phyloP scores from a whole-genome alignment of 768 basidiomycete genomes.

The Sutorius australiensis region DNA sequence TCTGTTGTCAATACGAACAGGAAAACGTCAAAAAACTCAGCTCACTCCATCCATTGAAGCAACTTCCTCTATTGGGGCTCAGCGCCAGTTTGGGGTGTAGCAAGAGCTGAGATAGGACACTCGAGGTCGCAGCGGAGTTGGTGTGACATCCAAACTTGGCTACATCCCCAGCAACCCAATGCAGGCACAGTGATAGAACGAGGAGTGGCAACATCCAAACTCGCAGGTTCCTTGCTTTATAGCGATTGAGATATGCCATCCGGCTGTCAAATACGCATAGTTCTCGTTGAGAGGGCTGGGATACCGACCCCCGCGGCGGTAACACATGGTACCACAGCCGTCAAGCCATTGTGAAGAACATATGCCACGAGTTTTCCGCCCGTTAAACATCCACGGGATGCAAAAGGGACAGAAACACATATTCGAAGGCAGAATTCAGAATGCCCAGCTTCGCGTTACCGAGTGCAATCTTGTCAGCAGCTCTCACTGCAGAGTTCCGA shows the following conservation, averaged over 20 bases:
- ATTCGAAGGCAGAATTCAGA: background rate
- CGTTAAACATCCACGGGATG: background rate
- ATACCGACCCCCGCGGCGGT: background rate
- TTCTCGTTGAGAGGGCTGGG: too few relatives aligned
- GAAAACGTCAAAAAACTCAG: background rate
- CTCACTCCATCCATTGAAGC: constrained; percentile 14
- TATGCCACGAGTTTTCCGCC: background rate
- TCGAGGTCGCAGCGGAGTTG: background rate
- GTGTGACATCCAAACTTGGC: background rate
- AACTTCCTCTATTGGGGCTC: constrained; percentile 7
- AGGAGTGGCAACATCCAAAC: constrained; percentile 8
- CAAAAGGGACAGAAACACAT: background rate
- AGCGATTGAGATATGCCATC: background rate
- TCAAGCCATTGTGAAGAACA: background rate
- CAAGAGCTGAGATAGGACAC: constrained; percentile 13
- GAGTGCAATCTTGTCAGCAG: too few relatives aligned
- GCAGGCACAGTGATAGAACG: constrained; percentile 7
- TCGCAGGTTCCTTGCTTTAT: background rate
- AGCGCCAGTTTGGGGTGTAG: constrained; percentile 2
- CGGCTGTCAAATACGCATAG: background rate
- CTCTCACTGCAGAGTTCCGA: too few relatives aligned
- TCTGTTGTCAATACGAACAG: background rate
- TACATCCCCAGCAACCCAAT: constrained; percentile 3
- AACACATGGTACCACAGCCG: background rate
- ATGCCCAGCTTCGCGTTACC: too few relatives aligned